phyloP scores from a whole-genome alignment of 2,329 filamentous ascomycete genomes.

The Monilinia laxa region DNA sequence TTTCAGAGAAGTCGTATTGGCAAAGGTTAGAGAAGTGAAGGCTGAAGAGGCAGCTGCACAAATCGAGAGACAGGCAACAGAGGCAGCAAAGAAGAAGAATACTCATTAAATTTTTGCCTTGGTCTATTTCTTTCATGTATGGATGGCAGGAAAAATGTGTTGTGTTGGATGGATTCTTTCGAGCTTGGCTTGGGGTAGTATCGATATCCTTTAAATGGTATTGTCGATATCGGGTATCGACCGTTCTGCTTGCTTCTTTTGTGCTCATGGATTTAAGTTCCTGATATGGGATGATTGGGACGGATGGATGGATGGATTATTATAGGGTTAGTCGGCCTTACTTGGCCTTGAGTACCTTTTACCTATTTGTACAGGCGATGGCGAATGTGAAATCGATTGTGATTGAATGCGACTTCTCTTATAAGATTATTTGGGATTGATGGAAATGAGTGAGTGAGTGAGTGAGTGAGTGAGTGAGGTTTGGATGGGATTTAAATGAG shows the following conservation, averaged over 20 bases:
- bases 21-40: constrained; percentile 91
- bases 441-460: neutral
- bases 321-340: constrained; percentile 13
- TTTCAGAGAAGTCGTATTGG: constrained; percentile 90
- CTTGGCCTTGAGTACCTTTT: constrained; percentile 8
- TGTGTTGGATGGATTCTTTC: constrained; percentile 11
- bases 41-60: constrained; percentile 74
- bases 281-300: constrained; percentile 11
- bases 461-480: neutral
- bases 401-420: neutral
- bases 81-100: constrained; percentile 35
- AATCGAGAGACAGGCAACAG: constrained; percentile 47
- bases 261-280: neutral
- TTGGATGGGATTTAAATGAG: neutral
- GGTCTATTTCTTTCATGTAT: neutral
- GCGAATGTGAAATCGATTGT: constrained; percentile 12
- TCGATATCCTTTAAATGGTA: constrained; percentile 18
- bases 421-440: neutral
- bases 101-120: constrained; percentile 19
- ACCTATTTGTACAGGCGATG: constrained; percentile 14
- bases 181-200: constrained; percentile 16
- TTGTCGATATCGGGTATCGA: constrained; percentile 17
- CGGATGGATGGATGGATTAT: constrained; percentile 20
- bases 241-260: constrained; percentile 19
- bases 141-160: neutral